Evolutionary conservation across 164 flowering plant species (phyloP).

Genomic region (Vitis cinerea): DNA sequence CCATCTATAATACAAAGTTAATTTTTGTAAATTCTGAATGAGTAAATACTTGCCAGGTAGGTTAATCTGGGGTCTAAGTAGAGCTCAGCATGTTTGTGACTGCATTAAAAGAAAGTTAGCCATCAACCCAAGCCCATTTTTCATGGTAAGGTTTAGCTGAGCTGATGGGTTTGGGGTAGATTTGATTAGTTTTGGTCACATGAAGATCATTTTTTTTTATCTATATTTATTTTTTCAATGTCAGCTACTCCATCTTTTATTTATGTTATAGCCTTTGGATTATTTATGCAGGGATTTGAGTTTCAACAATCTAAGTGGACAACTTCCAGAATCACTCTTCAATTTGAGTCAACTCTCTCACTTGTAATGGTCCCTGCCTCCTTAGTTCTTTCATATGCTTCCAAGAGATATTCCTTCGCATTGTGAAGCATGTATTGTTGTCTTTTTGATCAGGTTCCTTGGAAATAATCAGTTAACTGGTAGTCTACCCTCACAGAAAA

Average conservation of each 20-base stretch:
- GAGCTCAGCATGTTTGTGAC: too few relatives aligned
- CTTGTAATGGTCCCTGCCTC: conserved; percentile 24
- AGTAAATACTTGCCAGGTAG: too few relatives aligned
- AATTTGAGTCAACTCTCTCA: conserved; percentile 4
- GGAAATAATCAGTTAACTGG: conserved; percentile 76
- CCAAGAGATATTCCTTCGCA: not conserved
- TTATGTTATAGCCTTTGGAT: not conserved
- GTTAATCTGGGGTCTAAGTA: too few relatives aligned
- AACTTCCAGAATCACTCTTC: conserved; percentile 4
- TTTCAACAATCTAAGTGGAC: not conserved
- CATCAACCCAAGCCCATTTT: too few relatives aligned
- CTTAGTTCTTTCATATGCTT: not conserved
- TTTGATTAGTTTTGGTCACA: too few relatives aligned
- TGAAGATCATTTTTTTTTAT: too few relatives aligned
- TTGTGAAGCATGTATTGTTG: not conserved
- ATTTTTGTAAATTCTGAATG: too few relatives aligned
- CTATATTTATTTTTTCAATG: too few relatives aligned
- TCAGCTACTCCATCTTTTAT: not conserved
- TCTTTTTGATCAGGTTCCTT: conserved; percentile 57
- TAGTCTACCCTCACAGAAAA: conserved; percentile 47
- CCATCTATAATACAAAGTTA: too few relatives aligned
- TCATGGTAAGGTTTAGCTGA: too few relatives aligned
- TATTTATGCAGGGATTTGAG: conserved; percentile 24
- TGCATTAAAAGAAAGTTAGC: too few relatives aligned
- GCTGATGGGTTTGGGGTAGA: too few relatives aligned